These are phyloP conservation scores for Stramenopiles sp. DNA, from an alignment of 352 stramenopile species.

Conservation along the genomic window DNA sequence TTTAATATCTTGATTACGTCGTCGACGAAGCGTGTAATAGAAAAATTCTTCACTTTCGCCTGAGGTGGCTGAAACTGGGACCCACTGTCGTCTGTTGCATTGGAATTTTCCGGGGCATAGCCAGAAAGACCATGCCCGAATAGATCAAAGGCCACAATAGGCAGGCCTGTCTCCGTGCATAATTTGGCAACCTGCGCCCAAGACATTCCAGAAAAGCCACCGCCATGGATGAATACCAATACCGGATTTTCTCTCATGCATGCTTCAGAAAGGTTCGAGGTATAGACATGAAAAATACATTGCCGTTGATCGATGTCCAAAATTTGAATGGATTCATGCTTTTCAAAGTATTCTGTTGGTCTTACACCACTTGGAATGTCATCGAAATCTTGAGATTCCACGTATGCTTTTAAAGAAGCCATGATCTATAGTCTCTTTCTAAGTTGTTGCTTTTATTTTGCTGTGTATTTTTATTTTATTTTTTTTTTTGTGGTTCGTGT, in stretches of 20 bases:
- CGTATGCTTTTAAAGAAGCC: too few species aligned
- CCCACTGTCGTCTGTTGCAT: neutral
- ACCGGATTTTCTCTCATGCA: neutral
- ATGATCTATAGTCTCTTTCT: too few species aligned
- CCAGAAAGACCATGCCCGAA: neutral
- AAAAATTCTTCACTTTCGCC: neutral
- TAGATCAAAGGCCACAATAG: neutral
- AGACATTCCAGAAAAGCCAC: neutral
- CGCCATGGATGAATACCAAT: neutral
- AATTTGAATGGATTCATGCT: neutral
- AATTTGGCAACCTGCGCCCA: neutral
- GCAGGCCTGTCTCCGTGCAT: neutral
- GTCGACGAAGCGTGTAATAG: neutral
- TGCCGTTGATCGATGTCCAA: neutral
- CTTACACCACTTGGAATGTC: too few species aligned
- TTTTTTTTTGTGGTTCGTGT: neutral
- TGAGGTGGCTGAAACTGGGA: neutral
- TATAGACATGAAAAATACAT: neutral
- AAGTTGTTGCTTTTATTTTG: neutral
- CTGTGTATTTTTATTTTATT: neutral
- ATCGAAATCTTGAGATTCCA: too few species aligned
- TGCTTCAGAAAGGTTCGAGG: neutral
- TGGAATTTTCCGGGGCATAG: neutral
- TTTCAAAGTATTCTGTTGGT: neutral
- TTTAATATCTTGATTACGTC: neutral